Percentiles rank a stretch among this genome's conserved stretches.
phyloP scores from a whole-genome alignment of 352 stramenopile genomes.

The Blastocystis sp. region DNA sequence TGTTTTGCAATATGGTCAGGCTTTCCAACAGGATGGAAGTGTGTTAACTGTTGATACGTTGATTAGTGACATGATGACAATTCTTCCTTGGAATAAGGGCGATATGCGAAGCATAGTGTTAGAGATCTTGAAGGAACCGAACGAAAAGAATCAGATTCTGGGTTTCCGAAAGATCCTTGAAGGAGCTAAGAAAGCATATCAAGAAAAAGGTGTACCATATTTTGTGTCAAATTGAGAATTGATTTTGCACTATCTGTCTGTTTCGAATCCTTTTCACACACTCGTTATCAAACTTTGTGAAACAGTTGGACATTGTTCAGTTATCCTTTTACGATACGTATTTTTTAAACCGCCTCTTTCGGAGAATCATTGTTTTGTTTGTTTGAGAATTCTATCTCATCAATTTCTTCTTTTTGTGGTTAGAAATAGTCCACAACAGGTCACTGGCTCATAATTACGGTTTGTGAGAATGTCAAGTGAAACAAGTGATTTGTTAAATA shows the following conservation, averaged over 20 bases:
- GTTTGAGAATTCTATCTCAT: no score
- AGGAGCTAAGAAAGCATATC: neutral
- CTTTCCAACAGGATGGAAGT: neutral
- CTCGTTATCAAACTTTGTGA: no score
- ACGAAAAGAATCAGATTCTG: conserved; percentile 42
- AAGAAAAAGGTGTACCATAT: conserved; percentile 45
- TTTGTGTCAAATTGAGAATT: neutral
- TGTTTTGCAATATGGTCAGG: neutral
- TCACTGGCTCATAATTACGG: no score
- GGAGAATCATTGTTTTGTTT: neutral
- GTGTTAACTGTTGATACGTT: conserved; percentile 3
- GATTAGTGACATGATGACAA: neutral
- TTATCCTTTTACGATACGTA: neutral
- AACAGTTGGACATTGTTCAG: no score
- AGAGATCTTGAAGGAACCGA: neutral
- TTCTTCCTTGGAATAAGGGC: neutral
- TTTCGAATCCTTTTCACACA: neutral
- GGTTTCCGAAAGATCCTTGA: conserved; percentile 24
- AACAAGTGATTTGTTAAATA: neutral
- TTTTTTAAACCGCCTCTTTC: neutral
- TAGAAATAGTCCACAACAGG: no score
- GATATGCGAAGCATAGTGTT: neutral
- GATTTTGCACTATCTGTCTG: neutral
- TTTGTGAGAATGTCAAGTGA: neutral
- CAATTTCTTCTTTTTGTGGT: no score